These are phyloP conservation scores for Fusarium cicatricum DNA, from an alignment of 2,329 filamentous ascomycete species.

Conservation along the genomic window DNA sequence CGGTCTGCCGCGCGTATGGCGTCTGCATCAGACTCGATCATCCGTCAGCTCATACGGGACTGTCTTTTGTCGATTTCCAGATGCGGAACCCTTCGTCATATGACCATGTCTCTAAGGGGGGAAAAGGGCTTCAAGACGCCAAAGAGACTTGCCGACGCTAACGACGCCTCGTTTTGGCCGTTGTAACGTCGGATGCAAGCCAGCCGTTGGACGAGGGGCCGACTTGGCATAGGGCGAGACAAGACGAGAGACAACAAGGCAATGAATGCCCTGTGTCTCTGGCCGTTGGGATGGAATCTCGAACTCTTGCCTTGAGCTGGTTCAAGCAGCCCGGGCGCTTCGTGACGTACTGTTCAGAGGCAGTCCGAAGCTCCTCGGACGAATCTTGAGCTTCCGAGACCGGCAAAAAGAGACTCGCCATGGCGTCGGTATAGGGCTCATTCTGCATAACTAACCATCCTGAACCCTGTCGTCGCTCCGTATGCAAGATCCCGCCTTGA, in stretches of 20 bases:
- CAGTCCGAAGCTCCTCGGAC: background rate
- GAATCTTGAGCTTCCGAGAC: background rate
- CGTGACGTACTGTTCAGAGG: too few species aligned
- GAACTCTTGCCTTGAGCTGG: background rate
- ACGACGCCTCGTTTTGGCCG: slow-evolving; percentile 30
- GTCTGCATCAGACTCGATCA: background rate
- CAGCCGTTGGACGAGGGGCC: slow-evolving; percentile 18
- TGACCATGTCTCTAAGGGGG: background rate
- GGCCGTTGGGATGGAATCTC: background rate
- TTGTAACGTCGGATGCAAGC: slow-evolving; percentile 32
- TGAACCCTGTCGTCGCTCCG: background rate
- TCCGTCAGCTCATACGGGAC: background rate
- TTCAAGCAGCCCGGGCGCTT: too few species aligned
- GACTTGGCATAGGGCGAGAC: slow-evolving; percentile 4
- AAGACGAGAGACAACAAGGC: too few species aligned
- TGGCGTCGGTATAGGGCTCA: background rate
- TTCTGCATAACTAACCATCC: slow-evolving; percentile 1
- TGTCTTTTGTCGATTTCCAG: too few species aligned
- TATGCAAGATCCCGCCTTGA: slow-evolving; percentile 5
- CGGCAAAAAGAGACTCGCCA: background rate
- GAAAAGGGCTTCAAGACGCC: background rate
- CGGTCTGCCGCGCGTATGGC: slow-evolving; percentile 6
- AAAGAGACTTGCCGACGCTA: slow-evolving; percentile 35
- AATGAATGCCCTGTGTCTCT: too few species aligned
- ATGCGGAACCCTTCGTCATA: too few species aligned